These are phyloP conservation scores for Boletus rufocinnamomeus DNA, from an alignment of 768 basidiomycete species.

Conservation along the genomic window DNA sequence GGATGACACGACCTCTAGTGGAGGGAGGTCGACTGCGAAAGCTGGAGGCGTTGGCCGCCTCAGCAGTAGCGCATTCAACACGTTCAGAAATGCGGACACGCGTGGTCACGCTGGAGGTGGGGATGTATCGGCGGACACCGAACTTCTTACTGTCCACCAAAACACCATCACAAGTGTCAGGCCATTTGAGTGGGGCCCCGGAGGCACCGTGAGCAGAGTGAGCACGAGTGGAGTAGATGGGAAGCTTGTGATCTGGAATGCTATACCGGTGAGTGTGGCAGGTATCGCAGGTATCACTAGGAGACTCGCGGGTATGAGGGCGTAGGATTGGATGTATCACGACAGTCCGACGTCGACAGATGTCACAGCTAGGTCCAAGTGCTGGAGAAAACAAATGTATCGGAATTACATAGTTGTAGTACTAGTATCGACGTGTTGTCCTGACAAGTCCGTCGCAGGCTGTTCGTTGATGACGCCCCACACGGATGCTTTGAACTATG, in stretches of 20 bases:
- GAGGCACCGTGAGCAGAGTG: constrained; percentile 67
- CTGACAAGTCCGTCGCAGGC: constrained; percentile 34
- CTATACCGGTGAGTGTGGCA: constrained; percentile 51
- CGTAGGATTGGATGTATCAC: constrained; percentile 26
- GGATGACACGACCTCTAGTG: constrained; percentile 65
- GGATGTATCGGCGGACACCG: constrained; percentile 55
- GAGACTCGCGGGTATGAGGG: constrained; percentile 51
- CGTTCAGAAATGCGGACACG: constrained; percentile 89
- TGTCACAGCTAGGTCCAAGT: neutral
- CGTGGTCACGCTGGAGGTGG: constrained; percentile 49
- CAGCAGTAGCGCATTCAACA: constrained; percentile 91
- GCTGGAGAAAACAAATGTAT: neutral
- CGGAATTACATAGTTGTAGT: constrained; percentile 18
- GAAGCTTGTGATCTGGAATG: constrained; percentile 87
- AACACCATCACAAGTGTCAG: constrained; percentile 96
- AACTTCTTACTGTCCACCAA: constrained; percentile 90
- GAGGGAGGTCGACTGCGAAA: constrained; percentile 43
- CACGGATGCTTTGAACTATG: constrained; percentile 92
- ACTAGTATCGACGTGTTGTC: constrained; percentile 19
- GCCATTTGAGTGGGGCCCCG: constrained; percentile 58
- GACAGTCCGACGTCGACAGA: no score
- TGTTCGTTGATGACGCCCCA: constrained; percentile 93
- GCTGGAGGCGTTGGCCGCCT: constrained; percentile 65
- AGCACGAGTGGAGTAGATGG: constrained; percentile 96
- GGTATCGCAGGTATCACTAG: constrained; percentile 49